phyloP scores from a whole-genome alignment of 352 stramenopile genomes.

The Blastocystis sp. region DNA sequence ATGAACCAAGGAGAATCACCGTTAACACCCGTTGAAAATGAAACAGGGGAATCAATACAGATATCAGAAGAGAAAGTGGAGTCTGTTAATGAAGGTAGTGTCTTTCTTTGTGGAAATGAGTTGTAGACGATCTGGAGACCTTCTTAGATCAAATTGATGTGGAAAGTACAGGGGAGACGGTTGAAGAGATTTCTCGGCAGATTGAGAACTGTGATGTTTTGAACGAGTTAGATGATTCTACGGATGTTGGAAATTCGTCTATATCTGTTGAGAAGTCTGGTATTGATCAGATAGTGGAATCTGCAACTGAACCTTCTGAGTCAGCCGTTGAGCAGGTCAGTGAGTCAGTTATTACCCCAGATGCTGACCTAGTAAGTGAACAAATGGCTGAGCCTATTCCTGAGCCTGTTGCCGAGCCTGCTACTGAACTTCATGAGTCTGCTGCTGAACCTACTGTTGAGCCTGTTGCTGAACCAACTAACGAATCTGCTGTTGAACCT shows the following conservation, averaged over 20 bases:
- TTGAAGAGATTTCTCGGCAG: neutral
- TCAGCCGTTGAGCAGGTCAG: no score
- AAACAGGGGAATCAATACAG: neutral
- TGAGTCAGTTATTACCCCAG: neutral
- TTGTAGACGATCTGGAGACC: neutral
- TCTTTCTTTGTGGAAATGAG: neutral
- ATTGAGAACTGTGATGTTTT: neutral
- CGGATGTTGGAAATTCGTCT: neutral
- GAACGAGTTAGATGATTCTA: neutral
- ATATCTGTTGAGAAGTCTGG: neutral
- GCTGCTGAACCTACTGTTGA: no score
- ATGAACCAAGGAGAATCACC: neutral
- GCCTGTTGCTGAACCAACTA: neutral
- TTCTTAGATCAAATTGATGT: constrained; percentile 16
- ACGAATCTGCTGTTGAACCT: neutral
- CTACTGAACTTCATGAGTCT: no score
- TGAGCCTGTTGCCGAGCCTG: no score
- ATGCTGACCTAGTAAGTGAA: neutral
- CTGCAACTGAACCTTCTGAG: no score
- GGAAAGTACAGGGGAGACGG: neutral
- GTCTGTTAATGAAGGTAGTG: neutral
- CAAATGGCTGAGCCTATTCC: neutral
- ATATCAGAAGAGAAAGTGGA: neutral
- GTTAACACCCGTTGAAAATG: neutral
- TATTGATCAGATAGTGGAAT: neutral